Evolutionary conservation across 176 grass and related monocot genomes (phyloP).

Genomic region (Melocanna baccifera): DNA sequence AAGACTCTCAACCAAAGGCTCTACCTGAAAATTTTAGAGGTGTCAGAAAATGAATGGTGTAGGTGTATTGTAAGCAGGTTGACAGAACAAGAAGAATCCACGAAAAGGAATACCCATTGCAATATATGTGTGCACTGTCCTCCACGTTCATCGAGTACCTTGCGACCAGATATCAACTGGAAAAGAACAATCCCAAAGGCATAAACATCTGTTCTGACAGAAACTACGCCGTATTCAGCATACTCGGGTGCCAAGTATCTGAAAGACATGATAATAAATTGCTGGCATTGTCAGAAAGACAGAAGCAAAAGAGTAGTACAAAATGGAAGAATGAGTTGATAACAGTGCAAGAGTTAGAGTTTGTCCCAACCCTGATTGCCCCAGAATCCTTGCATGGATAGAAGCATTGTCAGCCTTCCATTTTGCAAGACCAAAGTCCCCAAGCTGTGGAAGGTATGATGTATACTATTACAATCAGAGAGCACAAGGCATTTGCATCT

Average conservation of each 20-base stretch:
- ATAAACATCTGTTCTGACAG: slow-evolving; percentile 72
- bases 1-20: slow-evolving; percentile 59
- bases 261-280: slow-evolving; percentile 3
- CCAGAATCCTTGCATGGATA: slow-evolving; percentile 59
- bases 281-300: slow-evolving; percentile 19
- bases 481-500: background rate
- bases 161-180: slow-evolving; percentile 73
- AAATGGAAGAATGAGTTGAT: background rate
- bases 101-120: slow-evolving; percentile 52
- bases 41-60: background rate
- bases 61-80: background rate
- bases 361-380: slow-evolving; percentile 46
- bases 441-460: slow-evolving; percentile 42
- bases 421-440: slow-evolving; percentile 77
- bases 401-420: slow-evolving; percentile 50
- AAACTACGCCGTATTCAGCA: slow-evolving; percentile 64
- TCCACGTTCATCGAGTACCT: slow-evolving; percentile 44
- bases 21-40: slow-evolving; percentile 41
- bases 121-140: slow-evolving; percentile 51
- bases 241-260: slow-evolving; percentile 71
- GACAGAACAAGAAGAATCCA: background rate
- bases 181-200: slow-evolving; percentile 77
- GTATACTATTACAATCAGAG: slow-evolving; percentile 12
- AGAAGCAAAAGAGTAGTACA: background rate
- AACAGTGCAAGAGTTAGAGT: background rate